Percentiles rank a stretch among this genome's conserved stretches.
phyloP scores from a whole-genome alignment of 169 alveolate genomes.

The Plasmodium berghei region DNA sequence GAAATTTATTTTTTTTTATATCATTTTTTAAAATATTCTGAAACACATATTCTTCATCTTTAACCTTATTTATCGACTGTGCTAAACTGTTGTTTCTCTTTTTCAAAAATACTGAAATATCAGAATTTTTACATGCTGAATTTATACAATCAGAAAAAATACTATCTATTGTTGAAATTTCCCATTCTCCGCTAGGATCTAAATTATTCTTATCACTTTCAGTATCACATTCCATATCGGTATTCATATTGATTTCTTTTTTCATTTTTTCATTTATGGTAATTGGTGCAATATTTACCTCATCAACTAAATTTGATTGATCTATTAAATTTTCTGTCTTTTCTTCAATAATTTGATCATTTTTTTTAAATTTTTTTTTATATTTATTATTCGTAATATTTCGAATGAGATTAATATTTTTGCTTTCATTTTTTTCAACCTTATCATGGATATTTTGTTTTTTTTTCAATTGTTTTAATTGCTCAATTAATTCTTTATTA shows the following conservation, averaged over 20 bases:
- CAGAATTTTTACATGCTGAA: neutral
- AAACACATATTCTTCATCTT: neutral
- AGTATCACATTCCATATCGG: neutral
- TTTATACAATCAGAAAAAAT: conserved; percentile 6
- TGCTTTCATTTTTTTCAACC: conserved; percentile 3
- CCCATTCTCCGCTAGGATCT: neutral
- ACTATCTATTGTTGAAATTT: conserved; percentile 9
- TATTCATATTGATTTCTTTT: too few relatives aligned
- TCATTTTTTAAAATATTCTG: conserved; percentile 20
- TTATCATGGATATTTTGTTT: neutral
- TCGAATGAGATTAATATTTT: neutral
- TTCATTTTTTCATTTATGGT: neutral
- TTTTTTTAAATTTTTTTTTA: neutral
- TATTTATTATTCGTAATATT: neutral
- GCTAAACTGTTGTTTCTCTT: neutral
- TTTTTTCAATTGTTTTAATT: conserved; percentile 53
- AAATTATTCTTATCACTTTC: neutral
- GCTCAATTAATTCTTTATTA: conserved; percentile 48
- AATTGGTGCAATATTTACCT: neutral
- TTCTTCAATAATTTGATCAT: neutral
- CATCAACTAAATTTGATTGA: neutral
- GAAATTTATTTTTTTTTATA: conserved; percentile 23
- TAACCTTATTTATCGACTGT: neutral
- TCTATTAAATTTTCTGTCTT: neutral
- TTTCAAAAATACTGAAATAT: too few relatives aligned